Percentiles rank a stretch among this genome's conserved stretches.
Conservation (phyloP, 2,329 filamentous ascomycete genomes). For the Apiospora arundinis region DNA sequence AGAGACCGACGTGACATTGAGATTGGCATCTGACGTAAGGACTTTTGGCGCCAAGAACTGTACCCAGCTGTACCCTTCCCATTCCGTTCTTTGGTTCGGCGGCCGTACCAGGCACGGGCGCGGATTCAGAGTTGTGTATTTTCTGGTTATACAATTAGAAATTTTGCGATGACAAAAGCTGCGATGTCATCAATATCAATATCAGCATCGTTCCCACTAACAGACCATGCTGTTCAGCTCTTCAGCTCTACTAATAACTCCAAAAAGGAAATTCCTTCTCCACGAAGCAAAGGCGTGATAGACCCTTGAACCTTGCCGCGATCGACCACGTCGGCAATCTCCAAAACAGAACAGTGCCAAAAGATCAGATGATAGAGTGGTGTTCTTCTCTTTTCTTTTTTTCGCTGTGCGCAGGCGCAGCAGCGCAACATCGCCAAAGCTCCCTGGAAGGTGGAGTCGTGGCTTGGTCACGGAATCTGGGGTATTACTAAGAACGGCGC, state of each 20-base stretch:
- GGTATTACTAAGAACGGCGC: slow-evolving; percentile 3
- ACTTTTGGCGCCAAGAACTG: neutral
- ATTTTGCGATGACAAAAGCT: neutral
- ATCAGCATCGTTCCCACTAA: too few relatives aligned
- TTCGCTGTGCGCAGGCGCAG: neutral
- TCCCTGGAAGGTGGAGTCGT: neutral
- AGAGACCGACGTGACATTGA: slow-evolving; percentile 7
- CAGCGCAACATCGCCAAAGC: neutral
- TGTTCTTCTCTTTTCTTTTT: neutral
- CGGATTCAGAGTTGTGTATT: neutral
- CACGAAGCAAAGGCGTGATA: neutral
- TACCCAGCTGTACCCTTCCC: neutral
- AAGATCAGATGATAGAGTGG: slow-evolving; percentile 16
- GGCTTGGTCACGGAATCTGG: slow-evolving; percentile 4
- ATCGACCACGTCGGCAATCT: slow-evolving; percentile 15
- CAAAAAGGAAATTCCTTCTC: neutral
- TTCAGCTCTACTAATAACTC: too few relatives aligned
- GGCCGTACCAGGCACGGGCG: neutral
- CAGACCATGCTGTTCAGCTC: too few relatives aligned
- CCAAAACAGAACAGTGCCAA: slow-evolving; percentile 13
- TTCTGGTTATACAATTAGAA: neutral
- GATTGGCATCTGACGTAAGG: slow-evolving; percentile 16
- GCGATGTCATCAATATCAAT: neutral
- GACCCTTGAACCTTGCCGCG: neutral
- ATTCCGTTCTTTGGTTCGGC: neutral